A percentile compares a stretch with the other conserved stretches of the same genome.
Conservation (phyloP, 2,329 filamentous ascomycete genomes). For the Cercospora janseana region DNA sequence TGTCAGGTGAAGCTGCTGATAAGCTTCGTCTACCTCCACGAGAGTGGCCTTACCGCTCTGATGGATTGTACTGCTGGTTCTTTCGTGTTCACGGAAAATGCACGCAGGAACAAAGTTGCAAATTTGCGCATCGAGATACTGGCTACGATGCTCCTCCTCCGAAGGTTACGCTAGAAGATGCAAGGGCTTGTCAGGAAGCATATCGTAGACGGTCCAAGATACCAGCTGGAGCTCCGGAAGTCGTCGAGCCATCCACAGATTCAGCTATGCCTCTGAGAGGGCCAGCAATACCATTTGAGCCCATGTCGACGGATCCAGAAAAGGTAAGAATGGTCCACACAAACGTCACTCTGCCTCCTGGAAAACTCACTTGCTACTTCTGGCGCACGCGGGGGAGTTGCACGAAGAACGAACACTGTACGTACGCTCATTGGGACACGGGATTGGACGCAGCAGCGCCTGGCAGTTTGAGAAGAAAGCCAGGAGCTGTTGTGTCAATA, state of each 20-base stretch:
- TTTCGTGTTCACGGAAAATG: neutral
- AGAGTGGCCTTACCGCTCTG: neutral
- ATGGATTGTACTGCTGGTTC: neutral
- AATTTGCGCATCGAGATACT: slow-evolving; percentile 29
- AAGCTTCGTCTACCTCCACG: neutral
- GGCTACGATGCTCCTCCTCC: slow-evolving; percentile 16
- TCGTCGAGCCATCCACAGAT: neutral
- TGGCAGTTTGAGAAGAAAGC: slow-evolving; percentile 7
- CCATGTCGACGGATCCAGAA: slow-evolving; percentile 8
- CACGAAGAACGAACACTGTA: slow-evolving; percentile 17
- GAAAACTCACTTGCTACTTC: slow-evolving; percentile 23
- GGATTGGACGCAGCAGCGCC: slow-evolving; percentile 21
- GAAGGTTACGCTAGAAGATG: slow-evolving; percentile 3
- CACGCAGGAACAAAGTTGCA: slow-evolving; percentile 21
- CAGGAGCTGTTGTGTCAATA: neutral
- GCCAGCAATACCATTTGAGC: neutral
- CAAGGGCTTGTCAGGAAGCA: slow-evolving; percentile 2
- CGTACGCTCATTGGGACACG: slow-evolving; percentile 26
- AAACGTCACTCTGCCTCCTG: neutral
- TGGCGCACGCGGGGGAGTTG: slow-evolving; percentile 22
- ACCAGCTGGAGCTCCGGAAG: neutral
- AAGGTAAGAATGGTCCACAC: neutral
- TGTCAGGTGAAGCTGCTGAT: neutral
- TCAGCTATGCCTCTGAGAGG: neutral
- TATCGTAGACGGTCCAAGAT: neutral